A percentile compares a stretch with the other conserved stretches of the same genome.
Conservation (phyloP, 345 rosid species). For the Luvunga scandens region DNA sequence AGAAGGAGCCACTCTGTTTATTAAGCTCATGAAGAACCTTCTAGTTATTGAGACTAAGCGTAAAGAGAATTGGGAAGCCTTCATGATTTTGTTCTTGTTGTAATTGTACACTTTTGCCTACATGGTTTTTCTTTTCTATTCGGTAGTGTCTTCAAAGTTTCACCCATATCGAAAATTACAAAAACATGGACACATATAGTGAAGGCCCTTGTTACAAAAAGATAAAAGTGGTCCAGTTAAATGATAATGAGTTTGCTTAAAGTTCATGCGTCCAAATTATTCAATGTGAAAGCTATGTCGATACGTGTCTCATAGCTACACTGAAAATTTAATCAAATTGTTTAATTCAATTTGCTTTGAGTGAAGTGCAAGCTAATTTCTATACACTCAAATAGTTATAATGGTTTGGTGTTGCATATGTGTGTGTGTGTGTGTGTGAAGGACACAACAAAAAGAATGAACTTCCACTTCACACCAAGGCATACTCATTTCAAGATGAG, state of each 20-base stretch:
- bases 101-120: too few species aligned
- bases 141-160: too few species aligned
- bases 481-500: background rate
- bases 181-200: background rate
- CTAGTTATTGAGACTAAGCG: too few species aligned
- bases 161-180: background rate
- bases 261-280: background rate
- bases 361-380: slow-evolving; percentile 22
- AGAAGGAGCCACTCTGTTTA: too few species aligned
- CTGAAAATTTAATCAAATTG: background rate
- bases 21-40: too few species aligned
- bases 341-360: slow-evolving; percentile 4
- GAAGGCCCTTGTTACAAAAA: background rate
- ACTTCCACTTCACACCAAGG: background rate
- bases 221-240: slow-evolving; percentile 3
- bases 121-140: too few species aligned
- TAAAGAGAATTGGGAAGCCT: too few species aligned
- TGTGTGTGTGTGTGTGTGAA: background rate
- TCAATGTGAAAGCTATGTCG: background rate
- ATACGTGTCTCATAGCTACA: background rate
- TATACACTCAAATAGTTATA: background rate
- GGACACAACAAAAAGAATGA: background rate
- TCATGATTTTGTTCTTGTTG: too few species aligned
- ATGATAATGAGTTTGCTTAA: slow-evolving; percentile 12
- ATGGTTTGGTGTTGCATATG: background rate